Evolutionary conservation across 1,139 yeast genomes (phyloP), one percentile per base, ranked within the genome.

Genomic region (Nakaseomyces bracarensis): DNA sequence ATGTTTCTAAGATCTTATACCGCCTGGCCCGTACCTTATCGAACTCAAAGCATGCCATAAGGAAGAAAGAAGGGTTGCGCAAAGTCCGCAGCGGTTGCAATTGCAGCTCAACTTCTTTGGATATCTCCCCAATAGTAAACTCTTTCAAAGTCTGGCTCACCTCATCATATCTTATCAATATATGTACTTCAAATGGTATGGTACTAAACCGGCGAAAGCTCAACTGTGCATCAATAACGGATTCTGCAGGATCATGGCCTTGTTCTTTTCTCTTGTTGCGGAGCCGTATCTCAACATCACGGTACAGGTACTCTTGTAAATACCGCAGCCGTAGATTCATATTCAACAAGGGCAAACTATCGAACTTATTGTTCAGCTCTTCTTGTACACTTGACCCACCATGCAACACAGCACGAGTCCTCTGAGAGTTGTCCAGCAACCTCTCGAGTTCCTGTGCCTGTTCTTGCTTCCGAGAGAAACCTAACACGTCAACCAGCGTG

Each of bases 311-410:
- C 27, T 42, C 39, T 9, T 46, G 45, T 26, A 55, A 19, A 42
- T 51, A 49, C 23, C 43, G 29, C 25, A 54, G 38, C 33, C 60
- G 38, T 31, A 49, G 30, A 11, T 49, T 43, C 52, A 54, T 51
- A 37, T 54, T 55, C 35, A 55, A 37, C 18, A 55, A 21, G 3
- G 60, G 60, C 38, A 55, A 29, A 1, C 57, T 52, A 38, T 55
- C 58, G 38, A 47, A 50, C 38, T 55, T 55, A 11, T 41, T 20
- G 2, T 36, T 42, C 33, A 53, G 38, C 38, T 47, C 50, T 13
- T 38, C 36, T 8, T 39, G 30, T 7, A 37, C 29, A 18, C 19
- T 10, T 10, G 43, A 20, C 13, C 23, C 13, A 2, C 40, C 43
- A 18, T 41, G 22, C 20, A 39, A 15, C 9, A 13, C 31, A n/a